phyloP scores from a whole-genome alignment of 2,329 filamentous ascomycete species.

The Triangularia setosa region DNA sequence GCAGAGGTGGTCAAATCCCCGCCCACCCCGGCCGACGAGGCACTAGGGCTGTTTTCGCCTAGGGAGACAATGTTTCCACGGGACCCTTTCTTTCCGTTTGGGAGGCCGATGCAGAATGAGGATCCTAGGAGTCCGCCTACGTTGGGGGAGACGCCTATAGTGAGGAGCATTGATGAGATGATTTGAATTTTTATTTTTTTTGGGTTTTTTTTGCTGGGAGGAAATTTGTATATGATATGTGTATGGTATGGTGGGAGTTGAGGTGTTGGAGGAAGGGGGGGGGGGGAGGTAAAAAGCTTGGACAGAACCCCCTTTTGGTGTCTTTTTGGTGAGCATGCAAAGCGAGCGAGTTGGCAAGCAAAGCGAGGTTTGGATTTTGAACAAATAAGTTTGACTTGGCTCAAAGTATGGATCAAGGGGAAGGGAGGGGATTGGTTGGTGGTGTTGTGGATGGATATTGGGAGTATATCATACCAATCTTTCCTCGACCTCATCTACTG shows the following conservation, averaged over 20 bases:
- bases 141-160: constrained; percentile 69
- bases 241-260: neutral
- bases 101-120: constrained; percentile 46
- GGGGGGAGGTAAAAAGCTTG: neutral
- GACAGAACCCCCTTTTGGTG: neutral
- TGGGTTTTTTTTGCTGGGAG: neutral
- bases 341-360: constrained; percentile 1
- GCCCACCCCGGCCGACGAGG: constrained; percentile 44
- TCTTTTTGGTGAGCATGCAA: neutral
- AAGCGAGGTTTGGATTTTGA: neutral
- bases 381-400: neutral
- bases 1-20: constrained; percentile 40
- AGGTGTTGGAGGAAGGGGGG: neutral
- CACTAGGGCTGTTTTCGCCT: constrained; percentile 49
- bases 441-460: neutral
- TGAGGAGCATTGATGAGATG: constrained; percentile 73
- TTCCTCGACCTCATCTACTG: no score
- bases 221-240: neutral
- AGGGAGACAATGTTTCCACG: constrained; percentile 50
- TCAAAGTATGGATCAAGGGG: neutral
- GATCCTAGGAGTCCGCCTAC: constrained; percentile 75
- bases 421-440: neutral
- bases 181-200: constrained; percentile 44
- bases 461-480: neutral
- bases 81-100: constrained; percentile 50